phyloP scores from a whole-genome alignment of 306 rosid species.

The Cicer judaicum region DNA sequence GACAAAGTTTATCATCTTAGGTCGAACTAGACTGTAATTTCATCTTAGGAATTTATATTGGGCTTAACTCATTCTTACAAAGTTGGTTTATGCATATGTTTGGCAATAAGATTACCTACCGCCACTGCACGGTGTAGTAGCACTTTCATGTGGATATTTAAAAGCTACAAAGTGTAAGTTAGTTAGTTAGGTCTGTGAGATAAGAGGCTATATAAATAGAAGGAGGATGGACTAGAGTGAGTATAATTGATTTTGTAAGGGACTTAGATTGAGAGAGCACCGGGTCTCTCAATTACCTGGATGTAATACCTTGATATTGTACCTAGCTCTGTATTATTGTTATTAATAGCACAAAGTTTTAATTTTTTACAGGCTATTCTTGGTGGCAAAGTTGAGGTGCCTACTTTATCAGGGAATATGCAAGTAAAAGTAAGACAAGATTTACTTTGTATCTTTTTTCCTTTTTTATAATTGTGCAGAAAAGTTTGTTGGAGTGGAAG shows the following conservation, averaged over 20 bases:
- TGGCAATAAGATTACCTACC: no score
- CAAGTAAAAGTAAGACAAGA: constrained; percentile 67
- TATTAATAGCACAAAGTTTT: constrained; percentile 32
- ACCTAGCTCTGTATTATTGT: constrained; percentile 13
- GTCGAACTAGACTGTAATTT: no score
- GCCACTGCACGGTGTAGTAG: no score
- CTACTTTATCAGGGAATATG: constrained; percentile 78
- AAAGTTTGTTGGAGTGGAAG: constrained; percentile 3
- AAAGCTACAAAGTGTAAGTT: background rate
- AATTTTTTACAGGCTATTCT: constrained; percentile 83
- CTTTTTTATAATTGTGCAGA: background rate
- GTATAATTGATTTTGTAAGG: background rate
- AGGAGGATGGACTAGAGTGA: background rate
- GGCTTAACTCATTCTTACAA: no score
- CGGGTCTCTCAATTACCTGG: background rate
- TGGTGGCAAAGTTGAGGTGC: constrained; percentile 92
- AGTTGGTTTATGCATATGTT: no score
- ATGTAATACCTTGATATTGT: constrained; percentile 21
- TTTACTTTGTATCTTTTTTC: constrained; percentile 8
- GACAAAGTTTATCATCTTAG: no score
- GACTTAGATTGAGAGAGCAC: background rate
- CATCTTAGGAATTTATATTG: no score
- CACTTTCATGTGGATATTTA: no score
- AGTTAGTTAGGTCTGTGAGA: background rate
- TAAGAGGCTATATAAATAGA: background rate